Evolutionary conservation across 441 rosid species (phyloP).

Genomic region (Populus hybrid): DNA sequence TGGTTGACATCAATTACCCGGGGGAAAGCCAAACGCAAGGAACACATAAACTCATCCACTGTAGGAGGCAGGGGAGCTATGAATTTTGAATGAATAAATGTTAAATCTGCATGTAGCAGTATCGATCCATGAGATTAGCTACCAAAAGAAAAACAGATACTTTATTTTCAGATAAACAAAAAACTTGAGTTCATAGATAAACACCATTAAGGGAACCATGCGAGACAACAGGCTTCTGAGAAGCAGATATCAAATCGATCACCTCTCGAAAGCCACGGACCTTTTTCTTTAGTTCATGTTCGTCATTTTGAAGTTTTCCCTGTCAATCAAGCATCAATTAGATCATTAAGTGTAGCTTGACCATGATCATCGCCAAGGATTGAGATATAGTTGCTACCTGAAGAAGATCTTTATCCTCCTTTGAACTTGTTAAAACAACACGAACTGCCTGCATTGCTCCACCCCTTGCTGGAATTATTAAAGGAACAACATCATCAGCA

Average conservation of each 20-base stretch:
- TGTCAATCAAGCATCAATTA: conserved; percentile 32
- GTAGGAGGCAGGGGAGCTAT: conserved; percentile 67
- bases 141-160: not conserved
- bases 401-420: conserved; percentile 65
- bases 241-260: conserved; percentile 82
- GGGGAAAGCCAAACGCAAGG: conserved; percentile 54
- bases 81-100: conserved; percentile 73
- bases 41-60: conserved; percentile 54
- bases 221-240: conserved; percentile 76
- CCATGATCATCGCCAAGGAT: not conserved
- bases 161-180: conserved; percentile 4
- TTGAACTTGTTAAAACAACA: conserved; percentile 63
- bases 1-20: conserved; percentile 64
- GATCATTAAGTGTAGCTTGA: conserved; percentile 8
- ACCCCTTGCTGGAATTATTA: conserved; percentile 62
- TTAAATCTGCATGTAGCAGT: conserved; percentile 52
- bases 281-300: conserved; percentile 58
- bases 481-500: conserved; percentile 63
- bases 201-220: conserved; percentile 77
- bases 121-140: not conserved
- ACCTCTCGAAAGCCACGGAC: conserved; percentile 88
- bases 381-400: conserved; percentile 41
- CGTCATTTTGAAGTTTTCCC: conserved; percentile 63
- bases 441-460: conserved; percentile 72
- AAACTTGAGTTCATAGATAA: conserved; percentile 23